Base-by-base conservation (phyloP, 331 rosid genomes). In the Dryas integrifolia region DNA sequence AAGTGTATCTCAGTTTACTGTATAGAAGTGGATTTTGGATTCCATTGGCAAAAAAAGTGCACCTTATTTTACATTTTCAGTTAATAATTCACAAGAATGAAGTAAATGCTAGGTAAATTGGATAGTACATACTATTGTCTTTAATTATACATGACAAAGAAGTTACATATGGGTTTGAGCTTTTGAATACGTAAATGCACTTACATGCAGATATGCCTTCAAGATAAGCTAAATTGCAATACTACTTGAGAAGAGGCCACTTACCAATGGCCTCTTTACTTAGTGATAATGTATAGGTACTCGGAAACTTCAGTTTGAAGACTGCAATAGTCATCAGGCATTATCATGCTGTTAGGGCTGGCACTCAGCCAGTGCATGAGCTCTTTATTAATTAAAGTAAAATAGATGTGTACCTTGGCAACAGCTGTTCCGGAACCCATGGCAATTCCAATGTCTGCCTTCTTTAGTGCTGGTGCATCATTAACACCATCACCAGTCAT, bases 341-440 rank as follows among this genome's bases (percentile, higher is more conserved):
- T 67, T 44, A 55, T 57, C 67, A 39, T 15, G 16, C 16, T 5
- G 12, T 58, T 14, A 38, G 40, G 55, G 18, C 35, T 47, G 53
- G 61, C 57, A 21, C 69, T 68, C 63, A 49, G 35, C 45, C 35
- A 21, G 58, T 40, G 69, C 6, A 49, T 18, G 39, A 69, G 39
- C 16, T 7, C 8, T 46, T 45, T 13, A 69, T 10, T 16, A 51
- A 15, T 39, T 69, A 18, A 13, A 3, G 39, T 51, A 48, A 35
- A n/a, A 39, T 30, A 38, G 9, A 64, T 51, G 48, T 39, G 55
- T 77, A 94, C 98, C 98, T 94, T 94, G 51, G 98, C 96, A 77
- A 94, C 98, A 55, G 97, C 96, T 76, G 98, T 94, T 73, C 98
- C 98, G 39, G 98, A 94, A 72, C 98, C 98, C 98, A 94, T 94